Conservation (phyloP, 495 filamentous ascomycete species). For the Penicillium manginii region DNA sequence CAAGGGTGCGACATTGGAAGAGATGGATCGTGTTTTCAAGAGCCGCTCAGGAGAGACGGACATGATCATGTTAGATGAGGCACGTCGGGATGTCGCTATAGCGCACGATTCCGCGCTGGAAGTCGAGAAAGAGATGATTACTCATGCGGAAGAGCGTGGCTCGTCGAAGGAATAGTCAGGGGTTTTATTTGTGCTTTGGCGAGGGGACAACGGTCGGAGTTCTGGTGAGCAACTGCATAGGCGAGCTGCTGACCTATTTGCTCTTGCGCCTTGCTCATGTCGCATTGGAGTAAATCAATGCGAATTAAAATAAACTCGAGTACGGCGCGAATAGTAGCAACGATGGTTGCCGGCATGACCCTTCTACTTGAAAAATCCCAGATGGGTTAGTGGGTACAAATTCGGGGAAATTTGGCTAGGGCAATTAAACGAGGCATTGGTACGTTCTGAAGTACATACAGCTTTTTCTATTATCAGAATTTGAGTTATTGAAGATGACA, state of each 20-base stretch:
- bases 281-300: constrained; percentile 55
- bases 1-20: constrained; percentile 69
- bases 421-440: constrained; percentile 65
- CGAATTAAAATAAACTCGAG: constrained; percentile 70
- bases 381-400: constrained; percentile 63
- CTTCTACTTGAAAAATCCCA: constrained; percentile 53
- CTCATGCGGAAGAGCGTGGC: constrained; percentile 1
- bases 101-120: background rate
- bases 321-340: constrained; percentile 60
- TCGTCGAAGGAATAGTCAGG: background rate
- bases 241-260: too few relatives aligned
- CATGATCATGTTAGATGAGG: constrained; percentile 31
- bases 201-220: background rate
- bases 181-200: background rate
- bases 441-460: constrained; percentile 46
- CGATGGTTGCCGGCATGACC: constrained; percentile 60
- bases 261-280: too few relatives aligned
- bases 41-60: constrained; percentile 42
- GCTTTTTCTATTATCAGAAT: background rate
- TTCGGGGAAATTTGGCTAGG: constrained; percentile 62
- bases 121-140: background rate
- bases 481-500: too few relatives aligned
- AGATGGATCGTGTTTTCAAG: constrained; percentile 57
- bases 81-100: constrained; percentile 29
- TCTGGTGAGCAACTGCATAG: too few relatives aligned